Percentiles rank a stretch among this genome's conserved stretches.
Evolutionary conservation across 495 filamentous ascomycete genomes (phyloP).

Genomic region (Talaromyces adpressus): DNA sequence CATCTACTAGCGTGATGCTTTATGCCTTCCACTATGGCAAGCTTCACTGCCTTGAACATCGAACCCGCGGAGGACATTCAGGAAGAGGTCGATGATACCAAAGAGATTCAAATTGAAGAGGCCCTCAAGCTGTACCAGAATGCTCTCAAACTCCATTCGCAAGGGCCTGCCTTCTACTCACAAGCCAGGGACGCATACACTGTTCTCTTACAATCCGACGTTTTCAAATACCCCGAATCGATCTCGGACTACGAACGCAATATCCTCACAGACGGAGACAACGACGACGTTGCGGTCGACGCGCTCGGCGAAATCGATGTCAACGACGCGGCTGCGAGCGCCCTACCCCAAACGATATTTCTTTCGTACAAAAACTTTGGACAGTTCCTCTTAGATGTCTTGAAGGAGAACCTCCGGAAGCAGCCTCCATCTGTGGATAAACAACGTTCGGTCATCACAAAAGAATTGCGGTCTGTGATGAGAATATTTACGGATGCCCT

Average conservation of each 20-base stretch:
- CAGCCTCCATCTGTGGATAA: constrained; percentile 23
- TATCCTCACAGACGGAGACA: constrained; percentile 52
- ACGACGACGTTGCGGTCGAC: constrained; percentile 39
- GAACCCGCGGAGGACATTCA: constrained; percentile 85
- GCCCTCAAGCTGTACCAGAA: constrained; percentile 91
- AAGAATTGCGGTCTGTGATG: constrained; percentile 34
- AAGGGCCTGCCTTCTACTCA: constrained; percentile 66
- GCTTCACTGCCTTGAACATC: constrained; percentile 81
- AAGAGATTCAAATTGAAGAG: constrained; percentile 95
- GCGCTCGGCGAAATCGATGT: constrained; percentile 32
- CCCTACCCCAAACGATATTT: constrained; percentile 81
- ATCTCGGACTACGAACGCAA: constrained; percentile 67
- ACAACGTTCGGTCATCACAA: constrained; percentile 20
- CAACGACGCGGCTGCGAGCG: constrained; percentile 65
- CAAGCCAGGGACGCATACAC: constrained; percentile 80
- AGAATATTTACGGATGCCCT: constrained; percentile 67
- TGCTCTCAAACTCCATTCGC: constrained; percentile 85
- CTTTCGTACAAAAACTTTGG: constrained; percentile 93
- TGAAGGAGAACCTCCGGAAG: constrained; percentile 39
- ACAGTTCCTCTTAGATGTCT: constrained; percentile 73
- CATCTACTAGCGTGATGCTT: neutral
- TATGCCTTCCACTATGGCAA: constrained; percentile 27
- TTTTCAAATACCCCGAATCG: constrained; percentile 85
- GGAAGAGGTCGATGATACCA: constrained; percentile 89
- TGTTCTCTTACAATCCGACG: constrained; percentile 80